Evolutionary conservation across 1,284 basidiomycete species (phyloP).

Genomic region (Cryptococcus sp.): DNA sequence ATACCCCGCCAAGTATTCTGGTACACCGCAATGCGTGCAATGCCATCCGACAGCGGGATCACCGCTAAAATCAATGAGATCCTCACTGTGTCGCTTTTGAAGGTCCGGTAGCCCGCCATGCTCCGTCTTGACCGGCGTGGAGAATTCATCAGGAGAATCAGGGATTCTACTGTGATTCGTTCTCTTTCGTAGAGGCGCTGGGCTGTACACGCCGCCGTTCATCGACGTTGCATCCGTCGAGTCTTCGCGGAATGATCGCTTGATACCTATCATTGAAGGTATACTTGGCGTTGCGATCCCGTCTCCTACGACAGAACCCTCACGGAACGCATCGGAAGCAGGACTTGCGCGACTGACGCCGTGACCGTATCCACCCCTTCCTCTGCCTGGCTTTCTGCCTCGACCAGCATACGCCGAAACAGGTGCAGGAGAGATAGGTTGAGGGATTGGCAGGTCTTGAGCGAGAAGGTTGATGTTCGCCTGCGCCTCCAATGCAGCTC

Average conservation of each 20-base stretch:
- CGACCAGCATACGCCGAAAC: background rate
- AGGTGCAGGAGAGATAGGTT: slow-evolving; percentile 55
- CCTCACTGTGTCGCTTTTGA: background rate
- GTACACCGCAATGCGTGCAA: slow-evolving; percentile 87
- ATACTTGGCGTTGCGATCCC: slow-evolving; percentile 7
- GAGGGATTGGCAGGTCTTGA: slow-evolving; percentile 53
- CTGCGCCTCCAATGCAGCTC: slow-evolving; percentile 79
- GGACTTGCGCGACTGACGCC: slow-evolving; percentile 27
- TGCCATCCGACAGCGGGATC: slow-evolving; percentile 65
- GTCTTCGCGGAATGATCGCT: slow-evolving; percentile 34
- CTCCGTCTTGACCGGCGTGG: slow-evolving; percentile 17
- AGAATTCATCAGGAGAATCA: slow-evolving; percentile 23
- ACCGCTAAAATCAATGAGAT: background rate
- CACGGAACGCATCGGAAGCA: slow-evolving; percentile 23
- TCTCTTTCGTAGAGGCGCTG: slow-evolving; percentile 19
- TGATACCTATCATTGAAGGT: slow-evolving; percentile 20
- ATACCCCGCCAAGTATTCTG: slow-evolving; percentile 72
- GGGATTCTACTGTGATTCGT: slow-evolving; percentile 21
- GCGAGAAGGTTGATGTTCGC: slow-evolving; percentile 52
- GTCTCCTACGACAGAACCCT: slow-evolving; percentile 29
- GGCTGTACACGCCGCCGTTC: slow-evolving; percentile 10
- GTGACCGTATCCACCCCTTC: slow-evolving; percentile 6
- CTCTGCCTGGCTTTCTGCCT: slow-evolving; percentile 13
- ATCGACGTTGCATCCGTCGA: slow-evolving; percentile 16
- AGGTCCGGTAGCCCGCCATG: background rate